Base-by-base conservation (phyloP, 371 early-diverging fungal species). In the Umbelopsis sp. region DNA sequence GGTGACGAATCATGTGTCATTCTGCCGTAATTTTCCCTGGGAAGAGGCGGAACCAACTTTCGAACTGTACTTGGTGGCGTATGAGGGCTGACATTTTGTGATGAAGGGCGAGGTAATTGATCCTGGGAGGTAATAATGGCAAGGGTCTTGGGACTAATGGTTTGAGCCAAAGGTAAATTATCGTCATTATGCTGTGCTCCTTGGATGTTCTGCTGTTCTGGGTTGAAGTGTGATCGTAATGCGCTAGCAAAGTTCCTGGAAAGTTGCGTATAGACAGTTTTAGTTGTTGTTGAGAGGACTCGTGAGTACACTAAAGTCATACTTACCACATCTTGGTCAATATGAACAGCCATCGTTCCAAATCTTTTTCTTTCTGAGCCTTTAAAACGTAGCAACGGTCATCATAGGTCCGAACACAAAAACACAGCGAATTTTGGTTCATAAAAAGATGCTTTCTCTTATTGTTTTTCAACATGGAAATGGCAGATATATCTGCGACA, bases 261-360 rank as follows among this genome's bases (percentile, higher is more conserved):
- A 53, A 22, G 22, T 22, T 22, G 22, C 22, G 32, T 57, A 11
- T 7, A 18, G 35, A 16, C 35, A 35, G 16, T 57, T 32, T 22
- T 35, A 35, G 18, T 29, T 12, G 10, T 22, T 22, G 10, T 57
- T 57, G 16, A 25, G 48, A 4, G 12, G n/a, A 12, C 25, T 57
- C 32, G 22, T 22, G 22, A 22, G 22, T 22, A 22, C 22, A 22
- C 22, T 22, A 22, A 22, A 22, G 57, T 32, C 57, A 57, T 4
- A 74, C 81, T 64, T 71, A 73, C 84, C 84, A 83, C 80, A 80
- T 80, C 65, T 81, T 83, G 10, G 81, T 81, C 12, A 84, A 65
- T 1, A 84, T 80, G 76, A 84, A 84, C n/a, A 84, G 66, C 84
- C 84, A 84, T 29, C 84, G 65, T 38, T 84, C 84, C 32, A 84